Evolutionary conservation across 2,329 filamentous ascomycete genomes (phyloP).

Genomic region (Sclerotinia trifoliorum): DNA sequence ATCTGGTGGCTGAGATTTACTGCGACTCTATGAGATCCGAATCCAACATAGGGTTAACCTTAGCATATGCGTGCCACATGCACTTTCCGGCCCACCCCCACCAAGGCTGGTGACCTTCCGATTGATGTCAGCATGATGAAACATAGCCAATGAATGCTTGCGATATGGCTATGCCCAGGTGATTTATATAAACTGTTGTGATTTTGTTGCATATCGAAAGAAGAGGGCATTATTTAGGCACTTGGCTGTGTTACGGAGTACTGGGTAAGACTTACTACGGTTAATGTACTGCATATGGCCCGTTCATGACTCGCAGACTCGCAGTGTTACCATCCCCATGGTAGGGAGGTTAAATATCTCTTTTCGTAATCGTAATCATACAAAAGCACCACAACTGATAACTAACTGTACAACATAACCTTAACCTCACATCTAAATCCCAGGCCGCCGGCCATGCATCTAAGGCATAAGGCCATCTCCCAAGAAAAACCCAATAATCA

Average conservation of each 20-base stretch:
- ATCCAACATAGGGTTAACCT: neutral
- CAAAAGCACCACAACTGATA: neutral
- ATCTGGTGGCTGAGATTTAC: constrained; percentile 11
- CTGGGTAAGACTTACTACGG: too few relatives aligned
- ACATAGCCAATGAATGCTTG: neutral
- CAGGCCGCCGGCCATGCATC: neutral
- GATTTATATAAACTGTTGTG: neutral
- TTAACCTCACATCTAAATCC: neutral
- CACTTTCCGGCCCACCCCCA: neutral
- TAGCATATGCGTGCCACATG: neutral
- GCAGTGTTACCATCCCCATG: neutral
- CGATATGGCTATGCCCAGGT: neutral
- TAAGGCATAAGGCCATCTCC: neutral
- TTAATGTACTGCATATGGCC: neutral
- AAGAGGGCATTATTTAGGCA: constrained; percentile 1
- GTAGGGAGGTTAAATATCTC: too few relatives aligned
- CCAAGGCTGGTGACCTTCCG: neutral
- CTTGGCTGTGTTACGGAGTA: neutral
- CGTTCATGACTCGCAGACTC: too few relatives aligned
- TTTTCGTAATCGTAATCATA: too few relatives aligned
- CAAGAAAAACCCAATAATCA: neutral
- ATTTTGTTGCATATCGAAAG: constrained; percentile 5
- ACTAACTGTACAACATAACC: neutral
- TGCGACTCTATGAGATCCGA: neutral
- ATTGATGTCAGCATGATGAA: constrained; percentile 1